phyloP scores from a whole-genome alignment of 345 rosid genomes.

The Lumnitzera littorea region DNA sequence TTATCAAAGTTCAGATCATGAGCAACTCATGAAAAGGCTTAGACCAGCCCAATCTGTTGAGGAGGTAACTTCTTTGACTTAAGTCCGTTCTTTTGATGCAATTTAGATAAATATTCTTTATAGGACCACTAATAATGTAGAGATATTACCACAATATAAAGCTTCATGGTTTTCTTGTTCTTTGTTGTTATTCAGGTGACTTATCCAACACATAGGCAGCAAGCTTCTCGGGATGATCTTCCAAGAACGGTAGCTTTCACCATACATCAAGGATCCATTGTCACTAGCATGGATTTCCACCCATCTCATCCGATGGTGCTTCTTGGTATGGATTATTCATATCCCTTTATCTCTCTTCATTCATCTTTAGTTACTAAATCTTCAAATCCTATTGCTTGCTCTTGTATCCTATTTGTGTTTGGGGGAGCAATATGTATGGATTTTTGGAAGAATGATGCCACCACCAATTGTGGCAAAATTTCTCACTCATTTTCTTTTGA shows the following conservation, averaged over 20 bases:
- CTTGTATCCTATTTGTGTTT: no score
- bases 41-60: conserved; percentile 70
- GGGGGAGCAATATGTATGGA: background rate
- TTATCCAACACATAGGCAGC: conserved; percentile 51
- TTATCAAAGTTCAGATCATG: conserved; percentile 78
- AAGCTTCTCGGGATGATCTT: conserved; percentile 64
- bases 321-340: conserved; percentile 48
- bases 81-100: background rate
- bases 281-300: conserved; percentile 89
- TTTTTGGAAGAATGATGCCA: background rate
- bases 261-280: conserved; percentile 67
- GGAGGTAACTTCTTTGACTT: conserved; percentile 41
- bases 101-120: background rate
- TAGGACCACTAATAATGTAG: background rate
- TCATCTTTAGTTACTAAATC: no score
- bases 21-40: conserved; percentile 69
- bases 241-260: conserved; percentile 66
- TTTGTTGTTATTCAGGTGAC: conserved; percentile 43
- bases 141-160: background rate
- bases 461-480: conserved; percentile 1
- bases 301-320: conserved; percentile 60
- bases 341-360: background rate
- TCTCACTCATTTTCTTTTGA: conserved; percentile 20
- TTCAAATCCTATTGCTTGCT: no score
- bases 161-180: conserved; percentile 5